A percentile compares a stretch with the other conserved stretches of the same genome.
Evolutionary conservation across 345 rosid species (phyloP).

Genomic region (Moringa oleifera): DNA sequence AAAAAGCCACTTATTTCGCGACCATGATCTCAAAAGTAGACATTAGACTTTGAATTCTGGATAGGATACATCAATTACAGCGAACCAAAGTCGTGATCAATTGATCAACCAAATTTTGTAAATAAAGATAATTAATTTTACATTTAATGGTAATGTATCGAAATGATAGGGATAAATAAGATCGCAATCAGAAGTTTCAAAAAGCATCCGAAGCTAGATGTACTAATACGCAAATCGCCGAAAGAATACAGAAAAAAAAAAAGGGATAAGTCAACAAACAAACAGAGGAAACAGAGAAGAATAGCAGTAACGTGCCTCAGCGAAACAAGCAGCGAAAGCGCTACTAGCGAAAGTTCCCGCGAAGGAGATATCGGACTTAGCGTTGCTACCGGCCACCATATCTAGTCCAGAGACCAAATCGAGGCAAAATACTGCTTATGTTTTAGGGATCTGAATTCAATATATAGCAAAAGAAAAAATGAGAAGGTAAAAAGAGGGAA

Average conservation of each 20-base stretch:
- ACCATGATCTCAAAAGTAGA: too few species aligned
- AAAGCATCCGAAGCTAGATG: background rate
- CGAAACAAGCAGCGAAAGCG: slow-evolving; percentile 95
- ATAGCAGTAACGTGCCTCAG: slow-evolving; percentile 48
- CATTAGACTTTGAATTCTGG: too few species aligned
- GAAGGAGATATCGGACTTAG: slow-evolving; percentile 73
- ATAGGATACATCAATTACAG: background rate
- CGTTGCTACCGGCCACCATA: slow-evolving; percentile 81
- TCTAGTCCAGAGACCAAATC: slow-evolving; percentile 6
- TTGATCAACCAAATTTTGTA: too few species aligned
- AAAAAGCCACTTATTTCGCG: too few species aligned
- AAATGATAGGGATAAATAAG: too few species aligned
- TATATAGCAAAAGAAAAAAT: background rate
- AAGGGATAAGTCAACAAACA: background rate
- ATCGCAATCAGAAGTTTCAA: too few species aligned
- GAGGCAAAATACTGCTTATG: background rate
- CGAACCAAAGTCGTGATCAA: background rate
- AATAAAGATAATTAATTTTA: too few species aligned
- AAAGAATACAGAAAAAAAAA: background rate
- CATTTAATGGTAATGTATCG: too few species aligned
- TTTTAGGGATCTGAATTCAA: background rate
- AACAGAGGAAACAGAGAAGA: background rate
- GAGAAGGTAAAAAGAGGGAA: background rate
- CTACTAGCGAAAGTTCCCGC: slow-evolving; percentile 78
- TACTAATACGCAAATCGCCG: background rate